A percentile compares a stretch with the other conserved stretches of the same genome.
Conservation (phyloP, 75 land plant genomes). For the Selaginella tamariscina region DNA sequence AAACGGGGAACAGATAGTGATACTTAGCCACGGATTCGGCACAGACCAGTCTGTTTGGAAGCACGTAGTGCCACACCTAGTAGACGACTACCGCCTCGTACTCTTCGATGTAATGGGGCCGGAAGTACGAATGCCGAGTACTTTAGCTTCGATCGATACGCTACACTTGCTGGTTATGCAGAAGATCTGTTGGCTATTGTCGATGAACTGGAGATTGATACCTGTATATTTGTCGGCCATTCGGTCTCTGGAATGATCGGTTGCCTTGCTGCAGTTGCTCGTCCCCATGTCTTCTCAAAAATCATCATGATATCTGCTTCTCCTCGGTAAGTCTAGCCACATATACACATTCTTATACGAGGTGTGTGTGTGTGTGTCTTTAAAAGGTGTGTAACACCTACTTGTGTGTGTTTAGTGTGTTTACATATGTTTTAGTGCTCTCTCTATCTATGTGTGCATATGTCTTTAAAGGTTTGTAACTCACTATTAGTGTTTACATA, state of each 20-base stretch:
- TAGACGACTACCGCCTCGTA: constrained; percentile 51
- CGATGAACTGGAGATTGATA: constrained; percentile 46
- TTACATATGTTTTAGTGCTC: too few relatives aligned
- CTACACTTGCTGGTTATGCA: constrained; percentile 72
- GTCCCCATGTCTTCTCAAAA: constrained; percentile 77
- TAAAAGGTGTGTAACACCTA: too few relatives aligned
- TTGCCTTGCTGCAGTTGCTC: constrained; percentile 57
- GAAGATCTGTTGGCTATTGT: constrained; percentile 75
- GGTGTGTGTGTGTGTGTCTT: too few relatives aligned
- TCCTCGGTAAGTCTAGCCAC: constrained; percentile 80
- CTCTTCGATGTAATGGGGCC: constrained; percentile 91
- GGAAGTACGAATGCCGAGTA: constrained; percentile 88
- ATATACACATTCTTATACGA: too few relatives aligned
- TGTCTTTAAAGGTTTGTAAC: too few relatives aligned
- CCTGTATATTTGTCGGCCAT: constrained; percentile 80
- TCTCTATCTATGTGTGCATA: too few relatives aligned
- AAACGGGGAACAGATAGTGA: constrained; percentile 43
- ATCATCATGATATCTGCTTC: constrained; percentile 52
- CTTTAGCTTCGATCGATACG: constrained; percentile 78
- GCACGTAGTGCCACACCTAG: constrained; percentile 75
- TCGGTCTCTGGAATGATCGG: constrained; percentile 78
- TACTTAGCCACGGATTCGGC: constrained; percentile 89
- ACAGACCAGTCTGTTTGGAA: constrained; percentile 97
- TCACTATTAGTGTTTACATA: too few relatives aligned
- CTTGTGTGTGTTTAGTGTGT: too few relatives aligned